These are phyloP conservation scores for Blyttiomyces sp. DNA, from an alignment of 371 early-diverging fungal species.

Conservation along the genomic window DNA sequence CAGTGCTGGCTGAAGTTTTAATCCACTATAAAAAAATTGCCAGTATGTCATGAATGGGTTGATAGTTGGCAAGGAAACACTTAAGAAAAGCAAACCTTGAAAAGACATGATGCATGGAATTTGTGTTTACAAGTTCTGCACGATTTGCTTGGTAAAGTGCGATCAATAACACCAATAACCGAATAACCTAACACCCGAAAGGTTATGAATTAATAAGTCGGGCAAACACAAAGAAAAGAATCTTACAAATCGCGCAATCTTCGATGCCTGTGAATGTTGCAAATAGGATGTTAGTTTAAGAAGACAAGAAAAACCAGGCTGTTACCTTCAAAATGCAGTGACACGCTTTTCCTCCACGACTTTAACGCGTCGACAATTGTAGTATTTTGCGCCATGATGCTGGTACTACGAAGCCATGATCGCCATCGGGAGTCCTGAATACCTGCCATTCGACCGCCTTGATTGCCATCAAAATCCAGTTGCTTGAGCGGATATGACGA, in stretches of 20 bases:
- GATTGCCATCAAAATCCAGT: slow-evolving; percentile 69
- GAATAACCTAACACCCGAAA: slow-evolving; percentile 61
- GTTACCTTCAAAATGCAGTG: slow-evolving; percentile 84
- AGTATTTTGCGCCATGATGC: slow-evolving; percentile 79
- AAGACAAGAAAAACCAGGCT: neutral
- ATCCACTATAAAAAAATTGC: slow-evolving; percentile 4
- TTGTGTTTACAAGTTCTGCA: slow-evolving; percentile 94
- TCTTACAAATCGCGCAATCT: slow-evolving; percentile 88
- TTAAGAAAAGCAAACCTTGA: slow-evolving; percentile 63
- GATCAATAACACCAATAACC: slow-evolving; percentile 82
- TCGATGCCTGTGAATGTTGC: slow-evolving; percentile 52
- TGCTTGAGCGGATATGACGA: slow-evolving; percentile 75
- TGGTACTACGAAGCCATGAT: slow-evolving; percentile 79
- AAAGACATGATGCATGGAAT: slow-evolving; percentile 92
- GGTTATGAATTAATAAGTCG: neutral
- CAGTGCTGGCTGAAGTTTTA: slow-evolving; percentile 16
- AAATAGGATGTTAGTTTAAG: neutral
- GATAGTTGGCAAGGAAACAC: neutral
- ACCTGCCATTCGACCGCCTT: slow-evolving; percentile 64
- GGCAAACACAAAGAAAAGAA: neutral
- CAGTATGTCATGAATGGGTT: neutral
- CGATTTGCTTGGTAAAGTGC: slow-evolving; percentile 83
- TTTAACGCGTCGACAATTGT: slow-evolving; percentile 75
- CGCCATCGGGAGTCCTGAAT: slow-evolving; percentile 86
- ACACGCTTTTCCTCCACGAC: slow-evolving; percentile 76